phyloP scores from a whole-genome alignment of 164 flowering plant species.

The Dillenia suffruticosa region DNA sequence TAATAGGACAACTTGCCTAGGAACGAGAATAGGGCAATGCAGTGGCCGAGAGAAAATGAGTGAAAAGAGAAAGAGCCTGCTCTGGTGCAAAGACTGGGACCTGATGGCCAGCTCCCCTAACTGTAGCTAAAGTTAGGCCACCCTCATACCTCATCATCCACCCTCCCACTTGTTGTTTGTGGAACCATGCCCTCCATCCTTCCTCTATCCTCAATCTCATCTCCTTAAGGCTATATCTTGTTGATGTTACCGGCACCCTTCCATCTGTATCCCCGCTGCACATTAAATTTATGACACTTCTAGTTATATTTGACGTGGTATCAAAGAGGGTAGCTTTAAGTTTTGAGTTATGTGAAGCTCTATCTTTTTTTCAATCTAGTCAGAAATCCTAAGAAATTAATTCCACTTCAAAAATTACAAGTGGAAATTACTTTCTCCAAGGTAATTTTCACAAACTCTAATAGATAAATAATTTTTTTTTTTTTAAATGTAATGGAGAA shows the following conservation, averaged over 20 bases:
- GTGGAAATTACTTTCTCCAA: too few species aligned
- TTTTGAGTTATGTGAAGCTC: too few species aligned
- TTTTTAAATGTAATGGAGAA: too few species aligned
- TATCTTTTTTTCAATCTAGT: too few species aligned
- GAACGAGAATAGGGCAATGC: constrained; percentile 19
- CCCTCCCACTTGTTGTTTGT: constrained; percentile 39
- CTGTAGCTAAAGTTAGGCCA: constrained; percentile 39
- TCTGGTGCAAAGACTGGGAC: constrained; percentile 39
- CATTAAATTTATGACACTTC: background rate
- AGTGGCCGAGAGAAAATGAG: constrained; percentile 32
- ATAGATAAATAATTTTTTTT: too few species aligned
- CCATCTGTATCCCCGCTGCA: constrained; percentile 51
- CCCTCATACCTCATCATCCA: constrained; percentile 38
- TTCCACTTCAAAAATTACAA: too few species aligned
- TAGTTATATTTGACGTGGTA: too few species aligned
- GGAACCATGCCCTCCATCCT: constrained; percentile 41
- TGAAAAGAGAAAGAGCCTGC: constrained; percentile 40
- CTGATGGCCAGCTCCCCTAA: constrained; percentile 59
- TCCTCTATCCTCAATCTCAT: constrained; percentile 16
- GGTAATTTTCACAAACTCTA: too few species aligned
- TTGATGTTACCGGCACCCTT: constrained; percentile 29
- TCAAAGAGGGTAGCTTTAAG: too few species aligned
- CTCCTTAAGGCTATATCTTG: constrained; percentile 24
- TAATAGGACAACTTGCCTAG: too few species aligned
- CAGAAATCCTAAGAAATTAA: too few species aligned